These are phyloP conservation scores for Megacollybia platyphylla DNA, from an alignment of 1,284 basidiomycete genomes.

Conservation along the genomic window DNA sequence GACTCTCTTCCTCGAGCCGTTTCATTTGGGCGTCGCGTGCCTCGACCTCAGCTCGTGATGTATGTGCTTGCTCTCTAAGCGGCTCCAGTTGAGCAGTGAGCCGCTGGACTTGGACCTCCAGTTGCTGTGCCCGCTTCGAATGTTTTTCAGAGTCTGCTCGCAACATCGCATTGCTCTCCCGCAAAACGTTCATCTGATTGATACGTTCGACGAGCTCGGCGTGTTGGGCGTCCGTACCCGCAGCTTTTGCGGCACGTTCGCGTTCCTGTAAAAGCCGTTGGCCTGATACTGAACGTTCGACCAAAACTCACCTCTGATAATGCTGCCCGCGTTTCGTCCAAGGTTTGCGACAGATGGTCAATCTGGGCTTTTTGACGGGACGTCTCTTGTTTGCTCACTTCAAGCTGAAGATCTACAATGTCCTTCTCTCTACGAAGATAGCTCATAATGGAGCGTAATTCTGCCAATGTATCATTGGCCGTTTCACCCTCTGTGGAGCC, in stretches of 20 bases:
- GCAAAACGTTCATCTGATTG: slow-evolving; percentile 76
- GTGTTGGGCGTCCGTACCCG: slow-evolving; percentile 70
- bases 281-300: background rate
- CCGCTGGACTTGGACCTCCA: slow-evolving; percentile 52
- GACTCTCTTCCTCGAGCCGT: slow-evolving; percentile 69
- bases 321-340: slow-evolving; percentile 58
- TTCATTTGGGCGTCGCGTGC: slow-evolving; percentile 57
- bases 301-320: slow-evolving; percentile 42
- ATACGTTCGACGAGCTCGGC: slow-evolving; percentile 80
- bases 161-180: slow-evolving; percentile 82
- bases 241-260: slow-evolving; percentile 55
- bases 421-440: slow-evolving; percentile 86
- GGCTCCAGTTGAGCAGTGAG: slow-evolving; percentile 62
- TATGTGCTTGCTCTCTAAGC: slow-evolving; percentile 56
- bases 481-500: slow-evolving; percentile 37
- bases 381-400: slow-evolving; percentile 78
- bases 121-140: slow-evolving; percentile 48
- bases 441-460: slow-evolving; percentile 70
- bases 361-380: slow-evolving; percentile 65
- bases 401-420: slow-evolving; percentile 78
- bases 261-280: slow-evolving; percentile 47
- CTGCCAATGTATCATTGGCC: slow-evolving; percentile 47
- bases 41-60: slow-evolving; percentile 64
- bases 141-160: slow-evolving; percentile 64
- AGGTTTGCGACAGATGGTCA: slow-evolving; percentile 55